Conservation (phyloP, 192 early-diverging fungal genomes). For the Geranomyces michiganensis region DNA sequence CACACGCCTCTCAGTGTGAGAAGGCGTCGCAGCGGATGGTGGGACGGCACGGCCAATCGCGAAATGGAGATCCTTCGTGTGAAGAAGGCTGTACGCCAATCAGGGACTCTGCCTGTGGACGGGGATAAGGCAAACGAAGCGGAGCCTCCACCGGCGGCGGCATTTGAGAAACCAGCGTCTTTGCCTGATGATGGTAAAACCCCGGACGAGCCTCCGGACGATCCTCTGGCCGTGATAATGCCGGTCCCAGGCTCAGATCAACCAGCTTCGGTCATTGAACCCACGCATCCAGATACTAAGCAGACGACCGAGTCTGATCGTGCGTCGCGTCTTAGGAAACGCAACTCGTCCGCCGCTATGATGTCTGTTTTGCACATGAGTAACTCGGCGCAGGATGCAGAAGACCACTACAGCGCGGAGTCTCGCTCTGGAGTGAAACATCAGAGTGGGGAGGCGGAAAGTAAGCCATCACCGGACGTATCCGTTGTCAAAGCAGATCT, state of each 20-base stretch:
- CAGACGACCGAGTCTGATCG: background rate
- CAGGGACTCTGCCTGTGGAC: too few relatives aligned
- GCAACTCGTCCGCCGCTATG: slow-evolving; percentile 21
- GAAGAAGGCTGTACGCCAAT: slow-evolving; percentile 12
- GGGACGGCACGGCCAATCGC: slow-evolving; percentile 25
- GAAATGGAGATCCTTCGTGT: slow-evolving; percentile 22
- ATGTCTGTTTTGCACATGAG: slow-evolving; percentile 3
- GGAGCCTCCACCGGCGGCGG: too few relatives aligned
- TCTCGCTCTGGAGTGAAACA: background rate
- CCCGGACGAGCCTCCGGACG: background rate
- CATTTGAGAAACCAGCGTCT: too few relatives aligned
- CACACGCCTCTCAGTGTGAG: slow-evolving; percentile 10
- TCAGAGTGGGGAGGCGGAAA: too few relatives aligned
- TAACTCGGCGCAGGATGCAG: background rate
- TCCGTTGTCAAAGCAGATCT: too few relatives aligned
- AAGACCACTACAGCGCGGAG: background rate
- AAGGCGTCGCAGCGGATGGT: slow-evolving; percentile 30
- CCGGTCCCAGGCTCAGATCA: too few relatives aligned
- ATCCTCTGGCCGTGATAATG: too few relatives aligned
- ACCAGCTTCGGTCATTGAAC: background rate
- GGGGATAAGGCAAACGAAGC: too few relatives aligned
- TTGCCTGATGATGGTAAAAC: too few relatives aligned
- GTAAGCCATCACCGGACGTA: too few relatives aligned
- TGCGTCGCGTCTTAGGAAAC: slow-evolving; percentile 4
- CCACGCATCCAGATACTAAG: background rate